phyloP scores from a whole-genome alignment of 352 stramenopile species.

The Aphanomyces cochlioides region DNA sequence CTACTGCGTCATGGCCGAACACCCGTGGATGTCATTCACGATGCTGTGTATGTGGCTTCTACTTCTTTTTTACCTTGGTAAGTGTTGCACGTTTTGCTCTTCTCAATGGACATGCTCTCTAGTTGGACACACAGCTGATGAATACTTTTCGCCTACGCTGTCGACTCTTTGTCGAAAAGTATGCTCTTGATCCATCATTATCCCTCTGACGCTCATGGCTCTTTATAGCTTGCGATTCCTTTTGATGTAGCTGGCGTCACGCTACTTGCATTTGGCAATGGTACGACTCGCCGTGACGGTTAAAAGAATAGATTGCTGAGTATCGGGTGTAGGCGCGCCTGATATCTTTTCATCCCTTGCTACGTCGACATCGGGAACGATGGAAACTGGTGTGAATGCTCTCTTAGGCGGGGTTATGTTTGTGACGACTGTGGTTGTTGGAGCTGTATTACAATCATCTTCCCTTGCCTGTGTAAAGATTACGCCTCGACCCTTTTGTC shows the following conservation, averaged over 20 bases:
- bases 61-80: conserved; percentile 80
- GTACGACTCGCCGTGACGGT: background rate
- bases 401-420: conserved; percentile 95
- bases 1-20: conserved; percentile 54
- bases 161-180: conserved; percentile 94
- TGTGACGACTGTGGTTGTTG: conserved; percentile 91
- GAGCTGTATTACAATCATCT: conserved; percentile 75
- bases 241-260: conserved; percentile 95
- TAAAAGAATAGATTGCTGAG: background rate
- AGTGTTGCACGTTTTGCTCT: conserved; percentile 30
- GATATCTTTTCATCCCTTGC: conserved; percentile 94
- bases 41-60: conserved; percentile 65
- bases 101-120: conserved; percentile 31
- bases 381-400: conserved; percentile 86
- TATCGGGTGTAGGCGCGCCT: conserved; percentile 63
- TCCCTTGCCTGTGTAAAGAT: conserved; percentile 41
- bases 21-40: conserved; percentile 47
- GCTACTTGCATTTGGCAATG: conserved; percentile 97
- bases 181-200: conserved; percentile 15
- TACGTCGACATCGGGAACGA: conserved; percentile 69
- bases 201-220: conserved; percentile 20
- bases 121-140: conserved; percentile 95
- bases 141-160: conserved; percentile 96
- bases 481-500: conserved; percentile 58
- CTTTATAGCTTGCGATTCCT: conserved; percentile 57